Conservation (phyloP, 225 moss, liverwort and hornwort genomes). For the Physcomitrellopsis africana region DNA sequence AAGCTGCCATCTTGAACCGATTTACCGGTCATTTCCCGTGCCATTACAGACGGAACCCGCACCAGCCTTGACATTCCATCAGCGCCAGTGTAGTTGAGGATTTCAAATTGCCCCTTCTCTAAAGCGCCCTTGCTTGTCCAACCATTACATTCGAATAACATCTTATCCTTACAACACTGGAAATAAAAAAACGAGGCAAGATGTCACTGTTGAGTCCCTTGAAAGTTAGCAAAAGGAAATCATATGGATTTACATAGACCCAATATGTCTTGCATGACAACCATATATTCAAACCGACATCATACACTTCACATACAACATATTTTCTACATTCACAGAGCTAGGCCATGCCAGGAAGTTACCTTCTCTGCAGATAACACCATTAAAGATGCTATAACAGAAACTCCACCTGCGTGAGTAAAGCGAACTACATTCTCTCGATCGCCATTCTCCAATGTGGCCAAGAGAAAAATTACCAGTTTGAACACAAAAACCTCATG, state of each 20-base stretch:
- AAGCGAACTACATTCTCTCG: conserved; percentile 90
- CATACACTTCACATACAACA: neutral
- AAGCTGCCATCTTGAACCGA: conserved; percentile 92
- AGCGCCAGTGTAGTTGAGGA: conserved; percentile 66
- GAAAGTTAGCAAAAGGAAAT: no score
- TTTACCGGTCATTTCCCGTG: conserved; percentile 82
- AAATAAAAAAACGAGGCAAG: conserved; percentile 16
- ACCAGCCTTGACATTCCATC: conserved; percentile 88
- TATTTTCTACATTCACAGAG: neutral
- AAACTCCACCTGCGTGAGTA: conserved; percentile 85
- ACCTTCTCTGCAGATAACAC: conserved; percentile 91
- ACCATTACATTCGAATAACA: conserved; percentile 80
- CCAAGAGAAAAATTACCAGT: conserved; percentile 83
- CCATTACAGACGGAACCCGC: conserved; percentile 84
- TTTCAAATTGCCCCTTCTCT: conserved; percentile 68
- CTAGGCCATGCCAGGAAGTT: conserved; percentile 16
- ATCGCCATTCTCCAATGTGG: conserved; percentile 80
- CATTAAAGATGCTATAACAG: conserved; percentile 85
- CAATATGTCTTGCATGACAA: no score
- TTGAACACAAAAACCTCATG: conserved; percentile 98
- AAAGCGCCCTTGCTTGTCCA: conserved; percentile 73
- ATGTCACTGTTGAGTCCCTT: no score
- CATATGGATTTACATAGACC: no score
- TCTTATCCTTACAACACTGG: conserved; percentile 77
- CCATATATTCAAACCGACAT: neutral